These are phyloP conservation scores for Inonotus hispidus DNA, from an alignment of 1,284 basidiomycete genomes.

Conservation along the genomic window DNA sequence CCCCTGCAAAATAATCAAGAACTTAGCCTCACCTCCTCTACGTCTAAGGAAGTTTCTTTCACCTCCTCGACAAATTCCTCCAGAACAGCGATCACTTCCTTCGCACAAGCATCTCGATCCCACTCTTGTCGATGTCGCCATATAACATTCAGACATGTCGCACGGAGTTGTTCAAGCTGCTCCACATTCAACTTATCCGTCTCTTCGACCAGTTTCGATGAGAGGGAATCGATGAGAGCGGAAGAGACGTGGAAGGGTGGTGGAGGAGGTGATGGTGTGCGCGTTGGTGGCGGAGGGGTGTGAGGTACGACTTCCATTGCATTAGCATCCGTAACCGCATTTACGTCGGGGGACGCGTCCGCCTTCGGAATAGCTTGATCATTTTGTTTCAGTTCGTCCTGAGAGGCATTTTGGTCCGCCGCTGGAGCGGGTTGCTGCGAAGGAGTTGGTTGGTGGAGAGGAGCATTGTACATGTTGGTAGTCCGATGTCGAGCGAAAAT, in stretches of 20 bases:
- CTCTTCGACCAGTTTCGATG: conserved; percentile 39
- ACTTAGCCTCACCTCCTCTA: neutral
- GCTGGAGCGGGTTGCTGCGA: conserved; percentile 29
- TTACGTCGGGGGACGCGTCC: neutral
- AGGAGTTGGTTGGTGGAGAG: conserved; percentile 10
- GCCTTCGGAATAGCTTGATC: neutral
- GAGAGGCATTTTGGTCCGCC: conserved; percentile 18
- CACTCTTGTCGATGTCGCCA: conserved; percentile 82
- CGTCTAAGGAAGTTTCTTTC: conserved; percentile 23
- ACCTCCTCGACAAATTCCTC: conserved; percentile 59
- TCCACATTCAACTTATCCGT: conserved; percentile 72
- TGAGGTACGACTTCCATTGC: conserved; percentile 47
- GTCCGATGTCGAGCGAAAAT: neutral
- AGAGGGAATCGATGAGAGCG: conserved; percentile 40
- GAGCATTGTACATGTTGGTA: neutral
- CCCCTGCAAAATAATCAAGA: neutral
- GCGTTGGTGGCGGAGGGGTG: neutral
- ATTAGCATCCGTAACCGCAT: conserved; percentile 24
- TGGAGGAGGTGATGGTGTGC: conserved; percentile 41
- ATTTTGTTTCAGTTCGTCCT: too few species aligned
- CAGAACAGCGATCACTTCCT: conserved; percentile 51
- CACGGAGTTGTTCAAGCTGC: conserved; percentile 90
- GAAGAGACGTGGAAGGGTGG: conserved; percentile 64
- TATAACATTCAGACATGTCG: conserved; percentile 71
- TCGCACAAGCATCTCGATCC: conserved; percentile 69